Evolutionary conservation across 2,329 filamentous ascomycete species (phyloP).

Genomic region (Talaromyces pinophilus): DNA sequence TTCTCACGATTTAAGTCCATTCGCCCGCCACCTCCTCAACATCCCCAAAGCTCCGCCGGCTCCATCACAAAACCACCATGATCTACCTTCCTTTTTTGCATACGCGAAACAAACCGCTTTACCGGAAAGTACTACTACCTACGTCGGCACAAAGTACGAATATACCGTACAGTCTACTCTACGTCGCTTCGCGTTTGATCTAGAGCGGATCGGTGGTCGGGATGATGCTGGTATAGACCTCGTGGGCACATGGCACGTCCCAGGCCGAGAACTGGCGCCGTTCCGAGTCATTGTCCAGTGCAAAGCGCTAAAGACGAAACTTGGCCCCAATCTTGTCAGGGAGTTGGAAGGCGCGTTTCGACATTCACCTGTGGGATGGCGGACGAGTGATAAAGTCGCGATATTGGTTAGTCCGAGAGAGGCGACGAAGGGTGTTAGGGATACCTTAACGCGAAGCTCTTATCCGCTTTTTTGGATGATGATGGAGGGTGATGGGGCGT

Average conservation of each 20-base stretch:
- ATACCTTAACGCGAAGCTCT: conserved; percentile 66
- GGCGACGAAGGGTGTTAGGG: conserved; percentile 76
- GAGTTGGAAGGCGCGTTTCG: conserved; percentile 67
- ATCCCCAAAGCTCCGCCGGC: conserved; percentile 38
- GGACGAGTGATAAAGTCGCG: conserved; percentile 64
- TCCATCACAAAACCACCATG: conserved; percentile 39
- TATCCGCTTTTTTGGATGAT: conserved; percentile 69
- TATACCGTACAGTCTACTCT: conserved; percentile 47
- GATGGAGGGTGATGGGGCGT: conserved; percentile 39
- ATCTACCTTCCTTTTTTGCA: conserved; percentile 43
- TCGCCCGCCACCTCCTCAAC: conserved; percentile 40
- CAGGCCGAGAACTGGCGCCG: conserved; percentile 31
- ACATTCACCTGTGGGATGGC: conserved; percentile 73
- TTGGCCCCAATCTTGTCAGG: conserved; percentile 48
- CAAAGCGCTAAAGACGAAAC: conserved; percentile 46
- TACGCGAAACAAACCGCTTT: conserved; percentile 44
- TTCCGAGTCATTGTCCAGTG: conserved; percentile 50
- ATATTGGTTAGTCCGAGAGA: conserved; percentile 68
- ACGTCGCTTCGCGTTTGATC: conserved; percentile 41
- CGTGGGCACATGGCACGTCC: conserved; percentile 48
- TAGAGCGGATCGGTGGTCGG: conserved; percentile 49
- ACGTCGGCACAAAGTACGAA: conserved; percentile 51
- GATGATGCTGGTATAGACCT: conserved; percentile 52
- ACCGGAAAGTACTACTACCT: conserved; percentile 41
- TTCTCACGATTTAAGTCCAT: conserved; percentile 26